These are phyloP conservation scores for Moniliella sp. DNA, from an alignment of 1,284 basidiomycete genomes.

Conservation along the genomic window DNA sequence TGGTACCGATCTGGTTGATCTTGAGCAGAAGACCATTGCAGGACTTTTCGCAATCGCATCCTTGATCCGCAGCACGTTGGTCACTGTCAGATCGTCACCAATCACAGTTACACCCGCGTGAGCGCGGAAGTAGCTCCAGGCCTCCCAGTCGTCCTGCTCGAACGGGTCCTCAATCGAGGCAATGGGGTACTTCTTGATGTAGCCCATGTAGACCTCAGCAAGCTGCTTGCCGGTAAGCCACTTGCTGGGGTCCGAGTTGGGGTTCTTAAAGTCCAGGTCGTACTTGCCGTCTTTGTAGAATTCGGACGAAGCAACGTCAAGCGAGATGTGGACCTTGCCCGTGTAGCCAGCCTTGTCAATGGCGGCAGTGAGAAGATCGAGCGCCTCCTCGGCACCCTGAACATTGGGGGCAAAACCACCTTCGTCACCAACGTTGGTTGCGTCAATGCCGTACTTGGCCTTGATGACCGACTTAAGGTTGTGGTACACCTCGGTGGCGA, in stretches of 20 bases:
- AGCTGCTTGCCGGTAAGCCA: constrained; percentile 84
- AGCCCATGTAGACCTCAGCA: constrained; percentile 64
- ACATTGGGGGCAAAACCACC: constrained; percentile 99
- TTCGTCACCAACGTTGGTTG: constrained; percentile 98
- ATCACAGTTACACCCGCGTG: constrained; percentile 49
- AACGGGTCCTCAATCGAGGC: constrained; percentile 97
- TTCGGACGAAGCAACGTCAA: constrained; percentile 96
- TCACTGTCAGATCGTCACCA: constrained; percentile 93
- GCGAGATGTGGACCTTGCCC: constrained; percentile 93
- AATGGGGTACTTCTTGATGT: constrained; percentile 34
- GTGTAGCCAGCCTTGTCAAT: constrained; percentile 95
- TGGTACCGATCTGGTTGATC: constrained; percentile 81
- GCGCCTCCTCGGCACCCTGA: constrained; percentile 81
- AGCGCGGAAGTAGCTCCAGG: constrained; percentile 69
- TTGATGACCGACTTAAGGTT: constrained; percentile 97
- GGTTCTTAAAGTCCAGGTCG: constrained; percentile 98
- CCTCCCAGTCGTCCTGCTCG: constrained; percentile 98
- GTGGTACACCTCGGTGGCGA: constrained; percentile 95
- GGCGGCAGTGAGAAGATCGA: constrained; percentile 81
- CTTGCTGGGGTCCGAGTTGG: constrained; percentile 83
- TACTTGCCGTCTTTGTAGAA: constrained; percentile 99
- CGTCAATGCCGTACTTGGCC: constrained; percentile 96
- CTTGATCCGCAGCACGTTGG: constrained; percentile 93
- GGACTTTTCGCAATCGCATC: constrained; percentile 97
- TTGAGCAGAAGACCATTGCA: constrained; percentile 97